Conservation (phyloP, 2,329 filamentous ascomycete species). For the Fusarium xylarioides region DNA sequence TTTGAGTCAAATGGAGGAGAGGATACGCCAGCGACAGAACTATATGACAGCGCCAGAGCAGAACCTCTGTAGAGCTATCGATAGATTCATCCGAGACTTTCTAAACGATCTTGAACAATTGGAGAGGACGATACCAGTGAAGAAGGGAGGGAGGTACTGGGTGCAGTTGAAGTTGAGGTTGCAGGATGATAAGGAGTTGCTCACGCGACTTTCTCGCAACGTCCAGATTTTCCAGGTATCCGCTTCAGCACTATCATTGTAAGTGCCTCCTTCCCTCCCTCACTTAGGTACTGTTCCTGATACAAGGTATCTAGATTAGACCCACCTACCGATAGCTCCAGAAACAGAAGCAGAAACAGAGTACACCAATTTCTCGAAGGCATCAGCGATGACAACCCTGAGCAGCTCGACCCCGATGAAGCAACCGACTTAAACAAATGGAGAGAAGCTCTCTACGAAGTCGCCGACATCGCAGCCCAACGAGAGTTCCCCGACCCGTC, state of each 20-base stretch:
- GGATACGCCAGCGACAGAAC: neutral
- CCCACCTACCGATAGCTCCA: neutral
- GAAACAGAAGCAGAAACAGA: neutral
- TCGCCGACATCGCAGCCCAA: neutral
- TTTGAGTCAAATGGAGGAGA: conserved; percentile 2
- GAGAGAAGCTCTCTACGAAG: conserved; percentile 5
- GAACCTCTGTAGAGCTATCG: conserved; percentile 9
- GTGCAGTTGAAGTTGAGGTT: neutral
- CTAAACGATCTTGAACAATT: neutral
- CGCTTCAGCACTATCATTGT: conserved; percentile 1
- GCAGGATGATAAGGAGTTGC: conserved; percentile 1
- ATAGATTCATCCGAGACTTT: neutral
- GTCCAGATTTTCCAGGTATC: conserved; percentile 12
- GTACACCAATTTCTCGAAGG: neutral
- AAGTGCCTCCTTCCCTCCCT: neutral
- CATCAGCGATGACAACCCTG: neutral
- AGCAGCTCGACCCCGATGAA: neutral
- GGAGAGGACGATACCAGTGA: neutral
- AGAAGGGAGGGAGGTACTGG: neutral
- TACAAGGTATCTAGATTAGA: neutral
- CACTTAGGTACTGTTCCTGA: neutral
- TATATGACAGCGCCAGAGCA: conserved; percentile 1
- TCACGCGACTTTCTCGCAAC: conserved; percentile 7
- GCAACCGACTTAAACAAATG: neutral
- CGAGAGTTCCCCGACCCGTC: neutral